A percentile compares a stretch with the other conserved stretches of the same genome.
Evolutionary conservation across 2,329 filamentous ascomycete genomes (phyloP).

Genomic region (Colletotrichum sp.): DNA sequence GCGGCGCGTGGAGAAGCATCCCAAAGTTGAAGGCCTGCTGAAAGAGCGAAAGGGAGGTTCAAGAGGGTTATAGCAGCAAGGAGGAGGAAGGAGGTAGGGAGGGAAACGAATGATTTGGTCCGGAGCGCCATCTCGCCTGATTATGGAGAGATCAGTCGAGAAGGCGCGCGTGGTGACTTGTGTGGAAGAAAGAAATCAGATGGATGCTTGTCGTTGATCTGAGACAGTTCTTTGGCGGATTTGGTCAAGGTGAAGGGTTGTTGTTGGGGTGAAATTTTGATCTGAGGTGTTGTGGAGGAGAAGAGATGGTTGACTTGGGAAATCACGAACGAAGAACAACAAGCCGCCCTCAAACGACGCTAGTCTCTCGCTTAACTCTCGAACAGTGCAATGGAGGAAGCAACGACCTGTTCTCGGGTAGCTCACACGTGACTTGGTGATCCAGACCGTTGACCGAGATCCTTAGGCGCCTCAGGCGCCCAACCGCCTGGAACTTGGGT

Average conservation of each 20-base stretch:
- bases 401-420: background rate
- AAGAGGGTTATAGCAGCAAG: background rate
- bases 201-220: background rate
- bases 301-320: background rate
- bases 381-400: background rate
- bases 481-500: background rate
- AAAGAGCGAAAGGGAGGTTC: background rate
- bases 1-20: constrained; percentile 35
- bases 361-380: background rate
- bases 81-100: background rate
- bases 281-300: background rate
- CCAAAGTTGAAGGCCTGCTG: background rate
- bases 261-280: background rate
- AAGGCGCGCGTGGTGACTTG: background rate
- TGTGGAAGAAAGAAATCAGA: background rate
- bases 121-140: background rate
- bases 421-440: constrained; percentile 8
- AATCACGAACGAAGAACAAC: background rate
- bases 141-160: background rate
- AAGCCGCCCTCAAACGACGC: background rate
- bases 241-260: background rate
- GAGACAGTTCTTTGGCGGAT: background rate
- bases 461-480: background rate
- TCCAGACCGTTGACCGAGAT: background rate
- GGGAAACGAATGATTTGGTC: background rate